Evolutionary conservation across 306 rosid species (phyloP).

Genomic region (Canavalia gladiata): DNA sequence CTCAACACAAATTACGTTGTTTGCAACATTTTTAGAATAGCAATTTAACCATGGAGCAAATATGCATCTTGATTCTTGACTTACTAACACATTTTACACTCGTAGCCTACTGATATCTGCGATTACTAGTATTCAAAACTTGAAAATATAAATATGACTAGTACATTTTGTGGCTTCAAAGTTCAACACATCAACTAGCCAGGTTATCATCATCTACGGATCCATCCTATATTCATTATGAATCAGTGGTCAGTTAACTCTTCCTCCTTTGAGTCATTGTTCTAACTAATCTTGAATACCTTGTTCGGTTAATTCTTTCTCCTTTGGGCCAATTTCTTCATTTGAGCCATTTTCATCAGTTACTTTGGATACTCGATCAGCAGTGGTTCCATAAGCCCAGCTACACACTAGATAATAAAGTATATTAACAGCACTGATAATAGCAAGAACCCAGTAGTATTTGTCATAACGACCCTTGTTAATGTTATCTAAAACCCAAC

Average conservation of each 20-base stretch:
- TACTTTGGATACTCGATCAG: slow-evolving; percentile 43
- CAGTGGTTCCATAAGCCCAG: slow-evolving; percentile 73
- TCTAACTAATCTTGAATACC: slow-evolving; percentile 14
- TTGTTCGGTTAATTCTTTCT: slow-evolving; percentile 35
- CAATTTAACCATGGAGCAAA: neutral
- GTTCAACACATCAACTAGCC: neutral
- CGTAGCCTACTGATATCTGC: slow-evolving; percentile 1
- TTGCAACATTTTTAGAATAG: neutral
- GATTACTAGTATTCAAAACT: neutral
- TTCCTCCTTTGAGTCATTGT: slow-evolving; percentile 36
- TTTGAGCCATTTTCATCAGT: slow-evolving; percentile 27
- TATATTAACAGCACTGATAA: slow-evolving; percentile 51
- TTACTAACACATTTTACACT: neutral
- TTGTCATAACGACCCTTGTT: slow-evolving; percentile 65
- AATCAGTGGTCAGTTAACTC: slow-evolving; percentile 1
- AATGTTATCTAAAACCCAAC: slow-evolving; percentile 67
- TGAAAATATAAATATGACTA: neutral
- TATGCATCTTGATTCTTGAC: neutral
- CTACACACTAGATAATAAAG: slow-evolving; percentile 58
- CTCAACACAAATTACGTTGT: neutral
- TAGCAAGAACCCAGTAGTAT: slow-evolving; percentile 66
- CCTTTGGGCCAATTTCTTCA: slow-evolving; percentile 29
- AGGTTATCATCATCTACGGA: neutral
- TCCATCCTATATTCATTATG: neutral
- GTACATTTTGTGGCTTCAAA: neutral